phyloP scores from a whole-genome alignment of 768 basidiomycete genomes.

The Tylopilus rubrobrunneus region DNA sequence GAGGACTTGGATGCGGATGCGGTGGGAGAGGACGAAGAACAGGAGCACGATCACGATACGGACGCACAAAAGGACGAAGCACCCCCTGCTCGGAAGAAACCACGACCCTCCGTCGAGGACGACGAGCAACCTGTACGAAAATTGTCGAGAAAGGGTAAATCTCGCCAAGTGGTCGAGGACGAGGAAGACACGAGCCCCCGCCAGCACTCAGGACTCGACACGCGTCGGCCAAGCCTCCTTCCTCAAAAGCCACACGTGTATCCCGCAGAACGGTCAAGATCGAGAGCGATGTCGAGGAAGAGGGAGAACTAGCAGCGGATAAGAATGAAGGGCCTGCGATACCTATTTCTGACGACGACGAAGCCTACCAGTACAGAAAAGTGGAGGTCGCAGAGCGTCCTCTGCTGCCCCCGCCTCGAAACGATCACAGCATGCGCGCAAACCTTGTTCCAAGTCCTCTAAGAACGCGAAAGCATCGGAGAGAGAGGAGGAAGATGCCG shows the following conservation, averaged over 20 bases:
- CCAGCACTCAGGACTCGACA: conserved; percentile 9
- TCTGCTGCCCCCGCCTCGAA: not conserved
- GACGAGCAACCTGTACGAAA: conserved; percentile 27
- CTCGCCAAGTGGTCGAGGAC: conserved; percentile 3
- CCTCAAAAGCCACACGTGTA: conserved; percentile 11
- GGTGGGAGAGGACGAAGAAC: conserved; percentile 23
- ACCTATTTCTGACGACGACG: conserved; percentile 25
- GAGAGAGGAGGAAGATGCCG: conserved; percentile 1
- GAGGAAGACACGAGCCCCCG: conserved; percentile 11
- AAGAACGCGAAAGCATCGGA: conserved; percentile 1
- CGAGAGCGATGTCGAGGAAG: conserved; percentile 5
- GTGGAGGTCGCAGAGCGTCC: conserved; percentile 6
- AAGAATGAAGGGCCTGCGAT: not conserved
- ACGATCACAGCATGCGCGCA: not conserved
- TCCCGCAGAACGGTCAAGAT: conserved; percentile 13
- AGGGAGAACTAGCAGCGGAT: too few species aligned
- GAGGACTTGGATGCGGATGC: conserved; percentile 46
- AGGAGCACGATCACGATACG: conserved; percentile 27
- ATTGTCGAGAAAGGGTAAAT: conserved; percentile 3
- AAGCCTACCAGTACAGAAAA: conserved; percentile 18
- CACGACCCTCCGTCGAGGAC: conserved; percentile 39
- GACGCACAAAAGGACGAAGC: conserved; percentile 24
- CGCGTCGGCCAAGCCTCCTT: conserved; percentile 19
- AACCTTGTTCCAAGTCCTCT: not conserved
- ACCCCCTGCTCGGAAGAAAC: conserved; percentile 51